Evolutionary conservation across 2,329 filamentous ascomycete species (phyloP).

Genomic region (Dactylonectria macrodidyma): DNA sequence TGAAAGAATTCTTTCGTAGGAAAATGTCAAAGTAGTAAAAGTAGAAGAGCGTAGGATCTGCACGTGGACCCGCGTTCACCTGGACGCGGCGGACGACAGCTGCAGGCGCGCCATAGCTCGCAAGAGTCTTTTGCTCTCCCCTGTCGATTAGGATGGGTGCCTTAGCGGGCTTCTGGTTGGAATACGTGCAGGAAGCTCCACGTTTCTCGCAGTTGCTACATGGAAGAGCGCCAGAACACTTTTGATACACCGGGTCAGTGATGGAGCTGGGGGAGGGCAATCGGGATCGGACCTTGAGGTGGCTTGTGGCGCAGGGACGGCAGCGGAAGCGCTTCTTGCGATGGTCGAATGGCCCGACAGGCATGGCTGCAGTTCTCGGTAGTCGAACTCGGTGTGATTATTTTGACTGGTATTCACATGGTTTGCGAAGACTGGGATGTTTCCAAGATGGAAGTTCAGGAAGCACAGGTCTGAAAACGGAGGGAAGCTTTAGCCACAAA

Average conservation of each 20-base stretch:
- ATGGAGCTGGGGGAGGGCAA: not conserved
- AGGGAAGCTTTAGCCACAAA: constrained; percentile 35
- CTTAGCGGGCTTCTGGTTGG: not conserved
- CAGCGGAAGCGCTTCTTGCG: constrained; percentile 53
- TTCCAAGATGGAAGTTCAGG: not conserved
- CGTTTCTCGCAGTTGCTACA: constrained; percentile 50
- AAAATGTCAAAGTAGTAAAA: constrained; percentile 52
- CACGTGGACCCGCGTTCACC: constrained; percentile 13
- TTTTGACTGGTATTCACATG: not conserved
- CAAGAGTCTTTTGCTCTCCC: constrained; percentile 28
- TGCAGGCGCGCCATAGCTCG: not conserved
- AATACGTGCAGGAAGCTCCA: constrained; percentile 43
- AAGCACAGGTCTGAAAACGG: not conserved
- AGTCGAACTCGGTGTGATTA: not conserved
- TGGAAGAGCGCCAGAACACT: constrained; percentile 53
- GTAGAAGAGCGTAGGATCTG: constrained; percentile 38
- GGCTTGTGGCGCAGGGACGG: constrained; percentile 48
- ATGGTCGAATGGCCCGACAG: constrained; percentile 53
- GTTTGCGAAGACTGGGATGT: not conserved
- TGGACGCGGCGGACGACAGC: not conserved
- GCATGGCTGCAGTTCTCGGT: constrained; percentile 38
- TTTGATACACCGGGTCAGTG: not conserved
- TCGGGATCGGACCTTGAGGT: constrained; percentile 50
- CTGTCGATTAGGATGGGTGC: constrained; percentile 43
- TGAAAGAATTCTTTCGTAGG: constrained; percentile 48